phyloP scores from a whole-genome alignment of 116 monocot genomes.

The Phalaenopsis hybrid region DNA sequence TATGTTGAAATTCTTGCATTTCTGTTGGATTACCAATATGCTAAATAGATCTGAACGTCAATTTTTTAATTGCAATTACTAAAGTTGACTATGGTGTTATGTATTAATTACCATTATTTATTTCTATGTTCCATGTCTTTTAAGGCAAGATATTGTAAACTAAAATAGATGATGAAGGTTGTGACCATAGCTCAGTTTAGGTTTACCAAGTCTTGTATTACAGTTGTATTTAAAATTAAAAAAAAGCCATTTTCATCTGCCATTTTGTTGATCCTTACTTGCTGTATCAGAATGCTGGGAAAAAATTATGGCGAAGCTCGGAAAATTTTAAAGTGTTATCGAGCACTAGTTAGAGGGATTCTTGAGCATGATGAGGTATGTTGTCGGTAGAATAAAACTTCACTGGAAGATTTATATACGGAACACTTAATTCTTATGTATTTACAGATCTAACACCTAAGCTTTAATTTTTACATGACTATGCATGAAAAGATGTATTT shows the following conservation, averaged over 20 bases:
- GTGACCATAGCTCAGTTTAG: not conserved
- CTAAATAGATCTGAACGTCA: not conserved
- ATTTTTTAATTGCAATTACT: not conserved
- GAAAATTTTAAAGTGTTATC: conserved; percentile 69
- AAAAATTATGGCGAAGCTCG: conserved; percentile 18
- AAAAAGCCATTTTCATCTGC: not conserved
- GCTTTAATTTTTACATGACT: too few relatives aligned
- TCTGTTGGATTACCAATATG: not conserved
- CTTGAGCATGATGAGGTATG: conserved; percentile 68
- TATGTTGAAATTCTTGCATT: not conserved
- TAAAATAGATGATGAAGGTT: not conserved
- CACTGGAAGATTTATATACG: too few relatives aligned
- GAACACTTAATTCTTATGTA: too few relatives aligned
- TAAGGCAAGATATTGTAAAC: not conserved
- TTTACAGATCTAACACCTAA: too few relatives aligned
- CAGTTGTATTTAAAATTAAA: not conserved
- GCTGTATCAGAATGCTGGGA: conserved; percentile 18
- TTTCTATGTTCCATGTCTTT: not conserved
- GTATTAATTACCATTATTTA: not conserved
- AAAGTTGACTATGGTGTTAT: not conserved
- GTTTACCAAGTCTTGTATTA: not conserved
- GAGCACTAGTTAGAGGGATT: conserved; percentile 64
- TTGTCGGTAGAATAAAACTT: not conserved
- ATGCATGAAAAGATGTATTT: too few relatives aligned
- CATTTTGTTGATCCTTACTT: not conserved